Evolutionary conservation across 352 stramenopile species (phyloP).

Genomic region (Globisporangium mamillatum): DNA sequence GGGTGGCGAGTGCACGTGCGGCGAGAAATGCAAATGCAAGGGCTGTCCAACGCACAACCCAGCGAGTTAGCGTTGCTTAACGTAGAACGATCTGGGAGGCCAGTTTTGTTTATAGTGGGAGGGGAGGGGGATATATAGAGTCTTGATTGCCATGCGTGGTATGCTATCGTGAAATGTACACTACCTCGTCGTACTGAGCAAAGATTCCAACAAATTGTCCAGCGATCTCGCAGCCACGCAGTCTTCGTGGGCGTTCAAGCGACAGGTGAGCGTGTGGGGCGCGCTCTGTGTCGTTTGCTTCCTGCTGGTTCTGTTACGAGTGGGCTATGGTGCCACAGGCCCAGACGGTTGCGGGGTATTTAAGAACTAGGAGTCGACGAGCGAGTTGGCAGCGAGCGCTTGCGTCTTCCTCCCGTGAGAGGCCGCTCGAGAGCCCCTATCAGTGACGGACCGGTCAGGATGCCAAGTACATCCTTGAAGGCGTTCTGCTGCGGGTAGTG

Average conservation of each 20-base stretch:
- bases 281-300: no score
- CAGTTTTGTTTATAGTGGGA: neutral
- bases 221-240: neutral
- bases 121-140: neutral
- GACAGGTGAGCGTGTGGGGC: no score
- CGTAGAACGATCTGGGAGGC: neutral
- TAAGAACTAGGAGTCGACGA: neutral
- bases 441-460: neutral
- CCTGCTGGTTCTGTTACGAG: no score
- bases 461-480: no score
- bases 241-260: no score
- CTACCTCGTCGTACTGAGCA: neutral
- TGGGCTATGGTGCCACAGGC: neutral
- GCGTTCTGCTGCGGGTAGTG: no score
- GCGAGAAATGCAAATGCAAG: conserved; percentile 70
- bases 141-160: neutral
- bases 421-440: no score
- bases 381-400: neutral
- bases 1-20: conserved; percentile 78
- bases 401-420: neutral
- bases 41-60: conserved; percentile 81
- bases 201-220: neutral
- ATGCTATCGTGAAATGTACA: neutral
- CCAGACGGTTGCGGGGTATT: no score
- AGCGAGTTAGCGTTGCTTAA: conserved; percentile 9